Percentiles rank a stretch among this genome's conserved stretches.
phyloP scores from a whole-genome alignment of 2,329 filamentous ascomycete species.

The Graphiopsis chlorocephala region DNA sequence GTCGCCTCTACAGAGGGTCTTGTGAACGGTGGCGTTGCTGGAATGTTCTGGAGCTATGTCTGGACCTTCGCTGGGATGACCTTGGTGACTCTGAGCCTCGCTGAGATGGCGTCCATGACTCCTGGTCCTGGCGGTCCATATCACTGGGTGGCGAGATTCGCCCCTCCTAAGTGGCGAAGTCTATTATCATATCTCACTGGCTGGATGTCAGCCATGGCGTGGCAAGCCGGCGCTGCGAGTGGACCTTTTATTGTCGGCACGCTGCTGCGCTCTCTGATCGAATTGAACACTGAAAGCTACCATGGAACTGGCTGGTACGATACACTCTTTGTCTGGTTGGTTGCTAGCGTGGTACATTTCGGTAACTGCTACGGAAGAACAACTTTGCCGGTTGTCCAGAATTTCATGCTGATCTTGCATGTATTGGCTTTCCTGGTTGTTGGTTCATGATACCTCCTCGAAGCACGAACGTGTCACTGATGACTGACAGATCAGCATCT shows the following conservation, averaged over 20 bases:
- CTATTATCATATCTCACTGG: slow-evolving; percentile 34
- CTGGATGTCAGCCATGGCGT: slow-evolving; percentile 51
- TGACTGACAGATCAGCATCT: slow-evolving; percentile 31
- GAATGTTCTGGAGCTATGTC: slow-evolving; percentile 32
- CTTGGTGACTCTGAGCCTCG: slow-evolving; percentile 32
- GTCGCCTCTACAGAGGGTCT: slow-evolving; percentile 26
- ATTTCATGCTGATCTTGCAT: slow-evolving; percentile 39
- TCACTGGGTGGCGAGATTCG: slow-evolving; percentile 33
- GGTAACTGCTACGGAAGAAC: slow-evolving; percentile 40
- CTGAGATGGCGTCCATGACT: slow-evolving; percentile 36
- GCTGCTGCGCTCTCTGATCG: slow-evolving; percentile 46
- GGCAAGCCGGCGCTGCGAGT: slow-evolving; percentile 50
- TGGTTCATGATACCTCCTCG: slow-evolving; percentile 14
- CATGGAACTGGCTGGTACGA: slow-evolving; percentile 46
- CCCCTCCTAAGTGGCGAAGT: slow-evolving; percentile 28
- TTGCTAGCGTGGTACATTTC: slow-evolving; percentile 42
- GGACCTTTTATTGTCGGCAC: slow-evolving; percentile 49
- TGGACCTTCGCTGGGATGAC: slow-evolving; percentile 28
- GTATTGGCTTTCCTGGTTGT: slow-evolving; percentile 40
- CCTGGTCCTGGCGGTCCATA: slow-evolving; percentile 34
- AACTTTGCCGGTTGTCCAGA: slow-evolving; percentile 39
- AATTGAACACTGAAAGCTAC: slow-evolving; percentile 43
- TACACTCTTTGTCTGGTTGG: slow-evolving; percentile 48
- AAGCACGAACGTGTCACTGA: not conserved
- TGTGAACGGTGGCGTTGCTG: slow-evolving; percentile 27